Evolutionary conservation across 768 basidiomycete genomes (phyloP), one percentile per base, ranked within the genome.

Genomic region (Tephrocybe rancida): DNA sequence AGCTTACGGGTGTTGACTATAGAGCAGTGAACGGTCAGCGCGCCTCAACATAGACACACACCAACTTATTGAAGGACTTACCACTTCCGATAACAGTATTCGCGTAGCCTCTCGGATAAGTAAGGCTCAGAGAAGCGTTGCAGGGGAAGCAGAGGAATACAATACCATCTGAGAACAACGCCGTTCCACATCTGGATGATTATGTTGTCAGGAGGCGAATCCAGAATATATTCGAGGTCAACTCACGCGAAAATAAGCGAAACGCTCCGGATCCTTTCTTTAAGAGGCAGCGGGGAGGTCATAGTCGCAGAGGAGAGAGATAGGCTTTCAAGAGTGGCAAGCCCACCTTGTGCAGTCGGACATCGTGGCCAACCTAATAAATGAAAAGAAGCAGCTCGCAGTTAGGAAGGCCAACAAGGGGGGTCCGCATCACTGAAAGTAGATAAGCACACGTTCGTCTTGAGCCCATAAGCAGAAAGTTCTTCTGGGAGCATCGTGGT

Each of bases 211-310:
- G 42, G 21, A 22, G 3, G 42, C 42, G 6, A 13, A 26, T 24
- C 5, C 7, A 30, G 13, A 8, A 43, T 24, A 43, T 5, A 11
- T 9, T 13, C n/a, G 5, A 9, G 35, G 5, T 13, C 19, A 4
- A 46, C 50, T 25, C 26, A 56, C 55, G 50, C 55, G 19, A 56
- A 52, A 19, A 56, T 56, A 25, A 52, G 48, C 11, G 55, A 52
- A 19, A 56, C 50, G 8, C 37, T 51, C 10, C 45, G 50, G 3
- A 56, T 16, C 16, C 37, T 26, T 5, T 34, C 45, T 35, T 48
- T 56, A 22, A 52, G 34, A 19, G 55, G 50, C 5, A 18, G 9
- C 7, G 35, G 9, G 16, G 35, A 37, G 5, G 35, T 14, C 35
- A 37, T 37, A 9, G 35, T 37, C 35, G 16, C 5, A 37, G 47